These are phyloP conservation scores for Fraxinus greggii DNA, from an alignment of 305 asterid genomes.

Conservation along the genomic window DNA sequence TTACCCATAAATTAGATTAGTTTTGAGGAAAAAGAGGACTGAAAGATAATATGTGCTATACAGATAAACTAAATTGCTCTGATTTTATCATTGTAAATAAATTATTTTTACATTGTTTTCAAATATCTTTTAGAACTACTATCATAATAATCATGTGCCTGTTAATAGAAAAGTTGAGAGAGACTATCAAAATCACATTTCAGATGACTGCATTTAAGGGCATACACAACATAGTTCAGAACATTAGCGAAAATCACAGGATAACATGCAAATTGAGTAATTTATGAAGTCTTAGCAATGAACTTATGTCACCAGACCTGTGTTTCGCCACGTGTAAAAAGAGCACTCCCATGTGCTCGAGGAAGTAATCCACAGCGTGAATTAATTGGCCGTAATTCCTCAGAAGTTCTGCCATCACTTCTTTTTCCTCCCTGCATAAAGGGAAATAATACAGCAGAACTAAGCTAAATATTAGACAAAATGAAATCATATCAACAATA, in stretches of 20 bases:
- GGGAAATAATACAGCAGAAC: conserved; percentile 14
- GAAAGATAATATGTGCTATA: not conserved
- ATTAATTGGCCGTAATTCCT: conserved; percentile 69
- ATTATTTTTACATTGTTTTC: not conserved
- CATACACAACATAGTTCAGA: not conserved
- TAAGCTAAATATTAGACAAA: conserved; percentile 11
- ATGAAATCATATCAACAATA: conserved; percentile 13
- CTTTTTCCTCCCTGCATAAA: conserved; percentile 76
- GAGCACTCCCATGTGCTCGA: conserved; percentile 98
- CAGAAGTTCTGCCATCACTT: conserved; percentile 86
- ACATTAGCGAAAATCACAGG: not conserved
- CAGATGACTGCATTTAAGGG: conserved; percentile 4
- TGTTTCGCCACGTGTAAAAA: conserved; percentile 98
- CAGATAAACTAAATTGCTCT: not conserved
- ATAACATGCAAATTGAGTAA: not conserved
- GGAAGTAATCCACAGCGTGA: conserved; percentile 92
- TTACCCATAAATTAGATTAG: not conserved
- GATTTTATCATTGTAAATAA: not conserved
- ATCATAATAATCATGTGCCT: not conserved
- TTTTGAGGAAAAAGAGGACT: not conserved
- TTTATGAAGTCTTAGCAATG: conserved; percentile 15
- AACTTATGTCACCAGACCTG: conserved; percentile 52
- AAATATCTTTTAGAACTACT: not conserved
- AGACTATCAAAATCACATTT: not conserved
- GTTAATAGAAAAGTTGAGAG: not conserved